Percentiles rank a stretch among this genome's conserved stretches.
These are phyloP conservation scores for Margaritispora aquatica DNA, from an alignment of 495 filamentous ascomycete genomes.

Conservation along the genomic window DNA sequence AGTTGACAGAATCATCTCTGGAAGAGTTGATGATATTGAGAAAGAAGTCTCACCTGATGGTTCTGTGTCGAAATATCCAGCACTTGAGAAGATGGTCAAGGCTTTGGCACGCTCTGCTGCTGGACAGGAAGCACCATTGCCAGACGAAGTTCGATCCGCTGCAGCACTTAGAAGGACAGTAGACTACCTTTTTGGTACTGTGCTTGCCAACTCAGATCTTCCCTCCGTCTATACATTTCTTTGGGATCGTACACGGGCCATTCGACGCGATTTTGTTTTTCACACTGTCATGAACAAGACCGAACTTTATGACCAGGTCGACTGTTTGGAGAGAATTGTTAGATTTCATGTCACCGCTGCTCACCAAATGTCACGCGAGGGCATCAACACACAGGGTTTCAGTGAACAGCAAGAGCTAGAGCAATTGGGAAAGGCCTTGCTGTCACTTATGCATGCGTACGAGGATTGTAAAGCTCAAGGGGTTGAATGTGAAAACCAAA, in stretches of 20 bases:
- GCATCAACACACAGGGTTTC: slow-evolving; percentile 62
- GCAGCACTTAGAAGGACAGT: slow-evolving; percentile 65
- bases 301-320: slow-evolving; percentile 61
- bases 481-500: slow-evolving; percentile 59
- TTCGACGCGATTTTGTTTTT: slow-evolving; percentile 91
- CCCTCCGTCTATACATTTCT: slow-evolving; percentile 75
- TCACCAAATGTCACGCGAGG: slow-evolving; percentile 69
- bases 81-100: slow-evolving; percentile 57
- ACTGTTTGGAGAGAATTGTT: slow-evolving; percentile 82
- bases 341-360: slow-evolving; percentile 87
- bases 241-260: slow-evolving; percentile 88
- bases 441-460: slow-evolving; percentile 85
- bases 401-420: slow-evolving; percentile 86
- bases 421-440: slow-evolving; percentile 80
- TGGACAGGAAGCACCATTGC: slow-evolving; percentile 83
- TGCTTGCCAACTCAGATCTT: slow-evolving; percentile 61
- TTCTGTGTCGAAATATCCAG: slow-evolving; percentile 25
- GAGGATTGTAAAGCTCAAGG: slow-evolving; percentile 56
- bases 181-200: slow-evolving; percentile 73
- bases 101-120: slow-evolving; percentile 85
- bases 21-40: slow-evolving; percentile 49
- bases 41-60: slow-evolving; percentile 33
- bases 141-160: slow-evolving; percentile 86
- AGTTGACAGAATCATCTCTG: slow-evolving; percentile 66
- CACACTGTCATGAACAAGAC: slow-evolving; percentile 59